Evolutionary conservation across 805 yeast genomes (phyloP).

Genomic region (Candida succiphila): DNA sequence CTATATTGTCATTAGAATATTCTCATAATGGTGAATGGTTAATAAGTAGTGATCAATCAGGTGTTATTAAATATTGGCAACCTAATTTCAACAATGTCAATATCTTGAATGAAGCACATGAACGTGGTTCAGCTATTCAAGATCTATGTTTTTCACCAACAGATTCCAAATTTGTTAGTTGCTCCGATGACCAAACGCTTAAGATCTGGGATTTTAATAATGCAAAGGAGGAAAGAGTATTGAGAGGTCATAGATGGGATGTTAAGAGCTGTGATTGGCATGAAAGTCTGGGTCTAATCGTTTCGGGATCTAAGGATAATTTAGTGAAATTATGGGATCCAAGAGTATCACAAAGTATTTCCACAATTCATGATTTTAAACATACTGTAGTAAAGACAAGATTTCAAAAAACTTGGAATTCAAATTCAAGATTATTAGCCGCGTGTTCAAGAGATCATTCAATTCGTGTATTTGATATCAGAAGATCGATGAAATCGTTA

Average conservation of each 20-base stretch:
- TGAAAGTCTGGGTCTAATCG: conserved; percentile 74
- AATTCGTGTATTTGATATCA: conserved; percentile 75
- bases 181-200: conserved; percentile 83
- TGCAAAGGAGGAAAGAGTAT: conserved; percentile 68
- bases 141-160: conserved; percentile 86
- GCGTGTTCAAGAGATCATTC: conserved; percentile 86
- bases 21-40: conserved; percentile 93
- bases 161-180: conserved; percentile 86
- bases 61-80: conserved; percentile 91
- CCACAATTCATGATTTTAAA: conserved; percentile 85
- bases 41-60: conserved; percentile 88
- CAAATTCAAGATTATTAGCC: conserved; percentile 53
- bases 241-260: conserved; percentile 98
- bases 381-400: conserved; percentile 83
- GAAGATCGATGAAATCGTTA: conserved; percentile 67
- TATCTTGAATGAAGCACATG: conserved; percentile 57
- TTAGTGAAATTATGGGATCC: conserved; percentile 96
- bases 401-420: conserved; percentile 60
- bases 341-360: conserved; percentile 58
- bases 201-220: conserved; percentile 94
- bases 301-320: conserved; percentile 93
- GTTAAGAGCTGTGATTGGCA: conserved; percentile 98
- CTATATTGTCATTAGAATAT: conserved; percentile 70
- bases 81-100: conserved; percentile 96
- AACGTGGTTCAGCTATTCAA: conserved; percentile 74